Evolutionary conservation across 2,329 filamentous ascomycete species (phyloP).

Genomic region (Calonectria leucothoes): DNA sequence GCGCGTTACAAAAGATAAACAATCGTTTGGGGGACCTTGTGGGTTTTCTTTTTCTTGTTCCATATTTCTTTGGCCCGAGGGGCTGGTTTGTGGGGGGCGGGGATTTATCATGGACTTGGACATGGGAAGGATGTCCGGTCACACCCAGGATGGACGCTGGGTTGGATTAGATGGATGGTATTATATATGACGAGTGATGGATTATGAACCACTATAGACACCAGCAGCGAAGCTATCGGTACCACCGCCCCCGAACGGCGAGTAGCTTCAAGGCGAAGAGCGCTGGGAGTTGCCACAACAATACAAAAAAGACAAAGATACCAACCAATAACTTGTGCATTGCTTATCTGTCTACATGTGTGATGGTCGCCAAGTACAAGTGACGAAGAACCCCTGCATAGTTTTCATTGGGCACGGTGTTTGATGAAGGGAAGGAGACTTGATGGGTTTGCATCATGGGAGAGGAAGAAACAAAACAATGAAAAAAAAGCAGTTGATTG

Average conservation of each 20-base stretch:
- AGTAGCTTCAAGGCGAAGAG: slow-evolving; percentile 15
- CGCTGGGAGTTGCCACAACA: slow-evolving; percentile 19
- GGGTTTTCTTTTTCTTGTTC: slow-evolving; percentile 14
- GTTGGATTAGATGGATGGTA: slow-evolving; percentile 4
- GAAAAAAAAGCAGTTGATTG: neutral
- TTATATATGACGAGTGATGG: slow-evolving; percentile 28
- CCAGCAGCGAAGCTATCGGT: slow-evolving; percentile 23
- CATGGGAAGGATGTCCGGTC: neutral
- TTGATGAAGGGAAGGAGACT: neutral
- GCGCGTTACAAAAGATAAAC: slow-evolving; percentile 21
- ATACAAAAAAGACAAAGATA: slow-evolving; percentile 15
- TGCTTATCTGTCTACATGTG: neutral
- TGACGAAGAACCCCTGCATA: neutral
- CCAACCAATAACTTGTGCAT: neutral
- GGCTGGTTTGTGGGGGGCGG: neutral
- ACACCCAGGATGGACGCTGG: neutral
- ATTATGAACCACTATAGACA: slow-evolving; percentile 26
- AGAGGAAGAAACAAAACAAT: neutral
- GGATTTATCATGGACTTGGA: neutral
- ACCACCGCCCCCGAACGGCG: slow-evolving; percentile 8
- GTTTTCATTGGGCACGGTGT: neutral
- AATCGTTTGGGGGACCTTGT: slow-evolving; percentile 5
- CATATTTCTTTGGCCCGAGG: neutral
- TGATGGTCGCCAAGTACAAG: neutral
- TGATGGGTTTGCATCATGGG: neutral